These are phyloP conservation scores for Friedmanniomyces simplex DNA, from an alignment of 495 filamentous ascomycete genomes.

Conservation along the genomic window DNA sequence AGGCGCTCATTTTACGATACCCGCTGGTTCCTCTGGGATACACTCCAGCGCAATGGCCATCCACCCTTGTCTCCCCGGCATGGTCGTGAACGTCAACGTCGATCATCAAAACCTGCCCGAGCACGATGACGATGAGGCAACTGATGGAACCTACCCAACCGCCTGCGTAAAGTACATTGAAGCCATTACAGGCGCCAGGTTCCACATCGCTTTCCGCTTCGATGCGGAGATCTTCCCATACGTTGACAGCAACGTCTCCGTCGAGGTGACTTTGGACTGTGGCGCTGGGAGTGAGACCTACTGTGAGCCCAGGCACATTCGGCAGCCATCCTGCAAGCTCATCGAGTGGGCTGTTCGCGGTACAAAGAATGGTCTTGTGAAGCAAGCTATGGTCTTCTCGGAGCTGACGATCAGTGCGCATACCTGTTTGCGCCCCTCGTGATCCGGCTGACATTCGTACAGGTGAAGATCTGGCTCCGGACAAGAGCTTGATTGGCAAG, in stretches of 20 bases:
- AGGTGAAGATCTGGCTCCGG: neutral
- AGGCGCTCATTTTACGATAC: no score
- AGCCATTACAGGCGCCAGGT: constrained; percentile 4
- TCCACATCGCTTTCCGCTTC: neutral
- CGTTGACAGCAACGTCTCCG: neutral
- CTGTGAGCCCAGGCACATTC: neutral
- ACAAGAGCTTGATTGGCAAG: neutral
- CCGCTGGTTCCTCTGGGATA: no score
- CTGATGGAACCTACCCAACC: neutral
- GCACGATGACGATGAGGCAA: constrained; percentile 3
- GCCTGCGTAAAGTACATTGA: constrained; percentile 7
- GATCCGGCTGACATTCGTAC: neutral
- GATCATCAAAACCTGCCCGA: neutral
- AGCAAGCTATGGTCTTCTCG: neutral
- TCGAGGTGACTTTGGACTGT: neutral
- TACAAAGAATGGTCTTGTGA: neutral
- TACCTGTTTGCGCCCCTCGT: neutral
- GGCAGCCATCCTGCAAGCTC: neutral
- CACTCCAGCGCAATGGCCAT: neutral
- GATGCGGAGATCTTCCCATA: neutral
- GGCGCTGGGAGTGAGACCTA: neutral
- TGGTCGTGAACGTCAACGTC: neutral
- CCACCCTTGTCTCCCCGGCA: neutral
- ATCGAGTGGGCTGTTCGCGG: neutral
- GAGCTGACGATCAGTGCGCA: neutral